These are phyloP conservation scores for Boletus rubroflammeus DNA, from an alignment of 768 basidiomycete species.

Conservation along the genomic window DNA sequence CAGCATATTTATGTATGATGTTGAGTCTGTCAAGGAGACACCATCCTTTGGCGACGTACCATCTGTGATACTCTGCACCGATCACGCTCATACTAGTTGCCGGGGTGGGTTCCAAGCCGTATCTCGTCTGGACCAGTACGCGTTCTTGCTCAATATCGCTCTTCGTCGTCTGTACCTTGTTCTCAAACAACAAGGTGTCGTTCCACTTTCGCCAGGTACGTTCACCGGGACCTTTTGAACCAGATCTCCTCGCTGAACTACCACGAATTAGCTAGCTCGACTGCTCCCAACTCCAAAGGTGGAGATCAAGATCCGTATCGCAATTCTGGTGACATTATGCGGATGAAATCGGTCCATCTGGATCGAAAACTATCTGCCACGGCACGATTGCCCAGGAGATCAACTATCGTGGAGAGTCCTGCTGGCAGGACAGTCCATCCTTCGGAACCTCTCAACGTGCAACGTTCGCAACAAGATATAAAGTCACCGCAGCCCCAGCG, in stretches of 20 bases:
- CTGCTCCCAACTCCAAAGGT: conserved; percentile 33
- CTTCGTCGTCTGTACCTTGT: conserved; percentile 85
- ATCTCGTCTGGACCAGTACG: conserved; percentile 94
- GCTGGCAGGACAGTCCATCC: conserved; percentile 81
- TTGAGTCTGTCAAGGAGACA: conserved; percentile 64
- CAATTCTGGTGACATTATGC: conserved; percentile 86
- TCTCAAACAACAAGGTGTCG: conserved; percentile 84
- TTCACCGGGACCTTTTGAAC: conserved; percentile 4
- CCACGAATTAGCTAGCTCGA: conserved; percentile 24
- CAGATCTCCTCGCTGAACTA: conserved; percentile 8
- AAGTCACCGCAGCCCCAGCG: conserved; percentile 39
- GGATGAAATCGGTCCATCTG: conserved; percentile 90
- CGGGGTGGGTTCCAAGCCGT: conserved; percentile 84
- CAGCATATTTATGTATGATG: conserved; percentile 71
- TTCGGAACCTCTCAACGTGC: conserved; percentile 50
- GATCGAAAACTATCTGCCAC: conserved; percentile 95
- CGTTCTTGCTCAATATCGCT: conserved; percentile 94
- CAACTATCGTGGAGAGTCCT: conserved; percentile 94
- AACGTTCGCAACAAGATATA: conserved; percentile 43
- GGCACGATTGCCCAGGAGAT: conserved; percentile 86
- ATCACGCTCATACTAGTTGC: conserved; percentile 68
- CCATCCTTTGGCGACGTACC: conserved; percentile 72
- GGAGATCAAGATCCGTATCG: conserved; percentile 73
- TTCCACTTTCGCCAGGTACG: conserved; percentile 76
- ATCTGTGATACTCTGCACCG: conserved; percentile 69